These are phyloP conservation scores for Gillenia trifoliata DNA, from an alignment of 306 rosid species.

Conservation along the genomic window DNA sequence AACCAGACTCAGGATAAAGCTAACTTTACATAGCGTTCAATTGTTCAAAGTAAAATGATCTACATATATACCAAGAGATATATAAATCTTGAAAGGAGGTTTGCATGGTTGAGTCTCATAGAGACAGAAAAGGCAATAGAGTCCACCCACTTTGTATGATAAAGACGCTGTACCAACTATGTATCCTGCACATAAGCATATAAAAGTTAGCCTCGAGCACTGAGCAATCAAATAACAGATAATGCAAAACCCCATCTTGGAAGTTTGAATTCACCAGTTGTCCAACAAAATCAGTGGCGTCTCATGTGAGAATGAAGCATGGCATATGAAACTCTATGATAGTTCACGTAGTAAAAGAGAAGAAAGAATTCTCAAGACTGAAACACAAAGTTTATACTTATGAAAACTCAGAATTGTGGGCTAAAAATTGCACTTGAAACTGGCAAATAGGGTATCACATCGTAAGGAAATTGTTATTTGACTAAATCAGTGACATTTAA, in stretches of 20 bases:
- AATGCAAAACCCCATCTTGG: neutral
- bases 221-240: neutral
- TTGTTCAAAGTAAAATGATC: neutral
- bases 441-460: neutral
- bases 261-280: neutral
- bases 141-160: constrained; percentile 62
- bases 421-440: neutral
- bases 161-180: constrained; percentile 43
- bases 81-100: constrained; percentile 66
- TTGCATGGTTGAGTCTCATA: constrained; percentile 83
- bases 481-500: neutral
- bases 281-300: neutral
- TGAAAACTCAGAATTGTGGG: no score
- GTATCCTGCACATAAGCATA: constrained; percentile 50
- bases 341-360: neutral
- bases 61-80: constrained; percentile 59
- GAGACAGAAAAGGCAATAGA: constrained; percentile 79
- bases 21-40: neutral
- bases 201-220: constrained; percentile 13
- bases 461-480: neutral
- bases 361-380: neutral
- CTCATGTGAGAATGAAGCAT: neutral
- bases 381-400: neutral
- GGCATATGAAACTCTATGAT: neutral
- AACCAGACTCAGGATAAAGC: neutral